Conservation (phyloP, 1,284 basidiomycete genomes). For the Neonothopanus nambi region DNA sequence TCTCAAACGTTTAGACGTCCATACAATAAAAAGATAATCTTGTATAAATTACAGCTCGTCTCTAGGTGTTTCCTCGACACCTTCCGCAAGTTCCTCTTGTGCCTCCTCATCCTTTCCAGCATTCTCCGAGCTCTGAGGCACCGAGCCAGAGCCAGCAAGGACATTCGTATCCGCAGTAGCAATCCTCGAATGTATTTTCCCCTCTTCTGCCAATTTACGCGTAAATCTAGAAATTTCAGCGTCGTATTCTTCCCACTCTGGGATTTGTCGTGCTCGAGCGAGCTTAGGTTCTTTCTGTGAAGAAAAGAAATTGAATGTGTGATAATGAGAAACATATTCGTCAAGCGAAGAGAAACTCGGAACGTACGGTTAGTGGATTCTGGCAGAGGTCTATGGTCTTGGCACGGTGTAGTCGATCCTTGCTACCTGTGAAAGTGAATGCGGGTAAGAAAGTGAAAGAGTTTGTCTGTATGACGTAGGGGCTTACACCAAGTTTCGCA, state of each 20-base stretch:
- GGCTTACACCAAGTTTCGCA: constrained; percentile 85
- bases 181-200: constrained; percentile 63
- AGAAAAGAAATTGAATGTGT: too few relatives aligned
- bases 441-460: neutral
- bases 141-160: constrained; percentile 49
- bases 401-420: constrained; percentile 75
- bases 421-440: constrained; percentile 54
- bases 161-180: constrained; percentile 74
- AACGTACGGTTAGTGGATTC: constrained; percentile 81
- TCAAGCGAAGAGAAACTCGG: neutral
- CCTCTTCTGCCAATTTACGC: constrained; percentile 62
- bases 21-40: too few relatives aligned
- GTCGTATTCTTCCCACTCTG: constrained; percentile 97
- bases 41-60: constrained; percentile 14
- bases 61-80: constrained; percentile 3
- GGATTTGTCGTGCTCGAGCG: constrained; percentile 88
- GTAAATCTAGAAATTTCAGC: constrained; percentile 75
- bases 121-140: neutral
- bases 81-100: neutral
- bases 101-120: neutral
- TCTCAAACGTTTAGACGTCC: too few relatives aligned
- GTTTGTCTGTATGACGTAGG: neutral
- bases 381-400: constrained; percentile 94
- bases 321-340: too few relatives aligned
- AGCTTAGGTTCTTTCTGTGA: constrained; percentile 94